These are phyloP conservation scores for Pichia sporocuriosa DNA, from an alignment of 805 yeast species.

Conservation along the genomic window DNA sequence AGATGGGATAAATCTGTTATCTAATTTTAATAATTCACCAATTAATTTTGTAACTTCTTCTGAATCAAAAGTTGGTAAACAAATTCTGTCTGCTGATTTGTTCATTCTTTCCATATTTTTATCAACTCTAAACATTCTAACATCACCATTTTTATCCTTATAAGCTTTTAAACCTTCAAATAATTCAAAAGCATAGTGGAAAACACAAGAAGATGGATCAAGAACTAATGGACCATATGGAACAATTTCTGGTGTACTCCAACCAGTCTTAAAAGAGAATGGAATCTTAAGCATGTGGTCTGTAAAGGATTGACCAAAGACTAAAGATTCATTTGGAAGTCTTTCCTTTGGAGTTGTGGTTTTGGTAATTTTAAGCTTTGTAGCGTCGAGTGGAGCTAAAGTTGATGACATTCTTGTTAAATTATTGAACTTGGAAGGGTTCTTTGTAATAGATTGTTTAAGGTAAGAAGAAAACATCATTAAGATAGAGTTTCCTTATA, in stretches of 20 bases:
- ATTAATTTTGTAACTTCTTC: conserved; percentile 72
- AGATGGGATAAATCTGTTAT: conserved; percentile 71
- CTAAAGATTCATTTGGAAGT: conserved; percentile 54
- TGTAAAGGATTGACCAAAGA: conserved; percentile 73
- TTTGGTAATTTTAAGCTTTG: conserved; percentile 44
- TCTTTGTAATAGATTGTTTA: background rate
- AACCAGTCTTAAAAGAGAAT: conserved; percentile 73
- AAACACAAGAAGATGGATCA: conserved; percentile 86
- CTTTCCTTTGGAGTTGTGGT: conserved; percentile 45
- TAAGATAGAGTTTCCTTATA: no score
- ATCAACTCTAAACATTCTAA: conserved; percentile 86
- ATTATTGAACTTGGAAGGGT: background rate
- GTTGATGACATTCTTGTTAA: conserved; percentile 20
- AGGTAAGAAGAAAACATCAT: conserved; percentile 9
- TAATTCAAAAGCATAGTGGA: conserved; percentile 91
- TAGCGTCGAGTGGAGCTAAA: conserved; percentile 41
- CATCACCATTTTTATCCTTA: conserved; percentile 50
- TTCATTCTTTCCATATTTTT: conserved; percentile 91
- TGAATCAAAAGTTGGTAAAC: conserved; percentile 78
- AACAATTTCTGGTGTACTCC: conserved; percentile 83
- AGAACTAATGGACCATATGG: conserved; percentile 73
- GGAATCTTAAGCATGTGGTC: conserved; percentile 84
- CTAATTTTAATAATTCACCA: conserved; percentile 68
- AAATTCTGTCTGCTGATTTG: conserved; percentile 79
- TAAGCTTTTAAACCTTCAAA: conserved; percentile 97